Evolutionary conservation across 148 eudicot genomes (phyloP).

Genomic region (Pharnaceum exiguum): DNA sequence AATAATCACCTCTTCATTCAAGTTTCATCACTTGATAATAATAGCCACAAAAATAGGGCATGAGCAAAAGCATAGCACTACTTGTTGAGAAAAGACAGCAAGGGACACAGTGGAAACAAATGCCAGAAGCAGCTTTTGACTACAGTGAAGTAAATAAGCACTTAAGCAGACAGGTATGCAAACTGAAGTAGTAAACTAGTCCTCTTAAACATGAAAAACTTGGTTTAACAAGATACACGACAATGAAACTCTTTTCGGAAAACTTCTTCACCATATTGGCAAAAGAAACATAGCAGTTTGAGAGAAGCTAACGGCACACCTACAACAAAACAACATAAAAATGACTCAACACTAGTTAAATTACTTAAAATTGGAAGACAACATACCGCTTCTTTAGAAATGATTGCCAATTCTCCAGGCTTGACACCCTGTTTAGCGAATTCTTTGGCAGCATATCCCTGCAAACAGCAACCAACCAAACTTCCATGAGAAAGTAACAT

Average conservation of each 20-base stretch:
- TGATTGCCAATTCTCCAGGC: slow-evolving; percentile 83
- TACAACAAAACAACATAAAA: too few species aligned
- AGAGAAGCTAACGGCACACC: too few species aligned
- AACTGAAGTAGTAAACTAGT: too few species aligned
- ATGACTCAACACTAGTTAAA: not conserved
- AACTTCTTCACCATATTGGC: not conserved
- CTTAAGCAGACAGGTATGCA: too few species aligned
- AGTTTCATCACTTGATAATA: not conserved
- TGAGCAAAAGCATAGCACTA: not conserved
- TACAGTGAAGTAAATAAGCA: too few species aligned
- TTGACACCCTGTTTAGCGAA: slow-evolving; percentile 79
- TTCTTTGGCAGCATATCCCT: slow-evolving; percentile 97
- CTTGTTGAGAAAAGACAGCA: not conserved
- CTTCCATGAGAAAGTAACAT: not conserved
- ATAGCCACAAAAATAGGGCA: not conserved
- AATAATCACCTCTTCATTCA: not conserved
- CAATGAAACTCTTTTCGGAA: too few species aligned
- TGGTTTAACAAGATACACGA: too few species aligned
- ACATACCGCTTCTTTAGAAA: slow-evolving; percentile 87
- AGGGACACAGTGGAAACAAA: not conserved
- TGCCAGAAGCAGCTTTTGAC: not conserved
- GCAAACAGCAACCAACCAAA: slow-evolving; percentile 14
- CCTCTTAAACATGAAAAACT: too few species aligned
- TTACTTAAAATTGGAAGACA: not conserved
- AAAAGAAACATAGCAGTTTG: too few species aligned